A percentile compares a stretch with the other conserved stretches of the same genome.
Evolutionary conservation across 208 protist genomes (phyloP).

Genomic region (Balamuthia mandrillaris): DNA sequence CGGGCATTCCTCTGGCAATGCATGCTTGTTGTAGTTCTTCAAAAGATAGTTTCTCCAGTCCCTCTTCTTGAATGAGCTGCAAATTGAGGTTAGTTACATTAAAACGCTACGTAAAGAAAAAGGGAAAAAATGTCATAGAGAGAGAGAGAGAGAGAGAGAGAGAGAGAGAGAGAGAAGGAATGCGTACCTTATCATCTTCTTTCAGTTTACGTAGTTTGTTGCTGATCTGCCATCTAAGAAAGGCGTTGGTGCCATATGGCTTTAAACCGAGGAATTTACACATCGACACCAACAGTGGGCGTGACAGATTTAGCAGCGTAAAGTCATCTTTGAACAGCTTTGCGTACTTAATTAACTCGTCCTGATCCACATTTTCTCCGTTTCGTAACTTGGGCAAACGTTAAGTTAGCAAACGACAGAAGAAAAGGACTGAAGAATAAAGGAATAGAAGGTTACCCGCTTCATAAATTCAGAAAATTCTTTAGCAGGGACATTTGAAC

Average conservation of each 20-base stretch:
- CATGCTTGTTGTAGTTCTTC: constrained; percentile 25
- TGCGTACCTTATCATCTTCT: not conserved
- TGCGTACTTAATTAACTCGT: constrained; percentile 63
- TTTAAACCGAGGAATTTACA: constrained; percentile 44
- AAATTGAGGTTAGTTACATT: no score
- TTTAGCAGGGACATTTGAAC: not conserved
- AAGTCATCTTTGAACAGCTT: constrained; percentile 72
- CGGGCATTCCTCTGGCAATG: constrained; percentile 7
- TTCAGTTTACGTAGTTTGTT: not conserved
- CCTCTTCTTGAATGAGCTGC: not conserved
- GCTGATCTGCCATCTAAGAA: constrained; percentile 18
- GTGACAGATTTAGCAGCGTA: constrained; percentile 65
- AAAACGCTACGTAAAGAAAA: no score
- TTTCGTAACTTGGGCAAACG: constrained; percentile 8
- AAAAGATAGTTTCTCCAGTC: not conserved
- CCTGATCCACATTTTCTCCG: constrained; percentile 42
- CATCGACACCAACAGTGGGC: constrained; percentile 61
- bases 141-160: no score
- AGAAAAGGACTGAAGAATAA: not conserved
- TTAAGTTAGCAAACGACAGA: not conserved
- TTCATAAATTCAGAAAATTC: constrained; percentile 64
- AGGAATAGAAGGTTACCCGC: constrained; percentile 19
- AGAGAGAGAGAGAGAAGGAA: not conserved
- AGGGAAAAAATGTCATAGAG: no score
- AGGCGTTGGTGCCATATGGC: constrained; percentile 30